Conservation (phyloP, 805 yeast species). For the Grigorovia jiainica region DNA sequence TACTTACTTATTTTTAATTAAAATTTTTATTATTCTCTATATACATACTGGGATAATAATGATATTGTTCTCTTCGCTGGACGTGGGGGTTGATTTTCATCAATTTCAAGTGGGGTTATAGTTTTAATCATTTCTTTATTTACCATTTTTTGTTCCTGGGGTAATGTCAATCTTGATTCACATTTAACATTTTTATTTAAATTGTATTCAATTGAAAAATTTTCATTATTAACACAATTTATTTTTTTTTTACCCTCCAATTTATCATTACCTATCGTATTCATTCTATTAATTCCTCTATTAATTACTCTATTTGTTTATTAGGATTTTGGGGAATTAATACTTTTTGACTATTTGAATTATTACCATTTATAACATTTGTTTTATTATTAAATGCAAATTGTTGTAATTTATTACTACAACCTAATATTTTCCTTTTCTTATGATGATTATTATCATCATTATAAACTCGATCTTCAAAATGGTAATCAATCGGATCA, state of each 20-base stretch:
- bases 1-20: too few relatives aligned
- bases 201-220: too few relatives aligned
- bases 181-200: too few relatives aligned
- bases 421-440: background rate
- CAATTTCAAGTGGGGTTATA: background rate
- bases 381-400: background rate
- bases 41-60: conserved; percentile 14
- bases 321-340: too few relatives aligned
- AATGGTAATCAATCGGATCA: background rate
- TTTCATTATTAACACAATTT: too few relatives aligned
- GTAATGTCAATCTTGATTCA: too few relatives aligned
- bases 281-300: too few relatives aligned
- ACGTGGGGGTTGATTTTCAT: background rate
- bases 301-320: too few relatives aligned
- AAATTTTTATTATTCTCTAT: conserved; percentile 11
- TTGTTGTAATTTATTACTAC: background rate
- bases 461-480: background rate
- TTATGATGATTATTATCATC: background rate
- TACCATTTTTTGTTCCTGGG: too few relatives aligned
- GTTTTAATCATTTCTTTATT: background rate
- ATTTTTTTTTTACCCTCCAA: too few relatives aligned
- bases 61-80: conserved; percentile 15
- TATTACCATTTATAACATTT: background rate
- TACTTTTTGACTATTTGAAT: too few relatives aligned
- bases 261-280: too few relatives aligned